These are phyloP conservation scores for Pestalotiopsis sp. DNA, from an alignment of 2,329 filamentous ascomycete genomes.

Conservation along the genomic window DNA sequence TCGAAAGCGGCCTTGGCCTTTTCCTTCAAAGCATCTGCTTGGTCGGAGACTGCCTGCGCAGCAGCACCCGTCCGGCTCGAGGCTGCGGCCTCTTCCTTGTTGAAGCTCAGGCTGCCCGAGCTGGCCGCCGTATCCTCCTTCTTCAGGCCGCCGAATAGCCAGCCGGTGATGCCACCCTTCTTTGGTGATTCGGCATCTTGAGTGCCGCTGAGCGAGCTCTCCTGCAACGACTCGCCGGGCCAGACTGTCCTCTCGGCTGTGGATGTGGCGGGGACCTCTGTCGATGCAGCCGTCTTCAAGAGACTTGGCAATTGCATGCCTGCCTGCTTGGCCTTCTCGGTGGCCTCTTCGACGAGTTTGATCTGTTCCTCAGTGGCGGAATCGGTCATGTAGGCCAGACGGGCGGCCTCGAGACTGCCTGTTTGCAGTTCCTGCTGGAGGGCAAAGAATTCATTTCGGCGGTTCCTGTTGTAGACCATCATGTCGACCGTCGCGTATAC, in stretches of 20 bases:
- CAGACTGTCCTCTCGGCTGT: conserved; percentile 24
- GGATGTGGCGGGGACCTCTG: conserved; percentile 14
- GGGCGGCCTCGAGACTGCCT: conserved; percentile 59
- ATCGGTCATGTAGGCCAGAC: conserved; percentile 62
- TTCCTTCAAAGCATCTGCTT: conserved; percentile 34
- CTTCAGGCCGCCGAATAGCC: conserved; percentile 43
- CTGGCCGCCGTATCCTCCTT: conserved; percentile 33
- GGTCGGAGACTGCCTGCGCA: conserved; percentile 34
- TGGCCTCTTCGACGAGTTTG: conserved; percentile 59
- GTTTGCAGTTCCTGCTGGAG: conserved; percentile 56
- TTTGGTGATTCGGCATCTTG: conserved; percentile 21
- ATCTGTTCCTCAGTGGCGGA: conserved; percentile 59
- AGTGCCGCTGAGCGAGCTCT: conserved; percentile 20
- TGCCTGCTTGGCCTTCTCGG: conserved; percentile 46
- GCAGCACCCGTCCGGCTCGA: conserved; percentile 28
- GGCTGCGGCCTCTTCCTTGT: conserved; percentile 32
- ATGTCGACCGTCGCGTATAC: conserved; percentile 65
- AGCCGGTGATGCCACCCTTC: conserved; percentile 30
- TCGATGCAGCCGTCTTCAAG: conserved; percentile 33
- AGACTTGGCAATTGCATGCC: conserved; percentile 54
- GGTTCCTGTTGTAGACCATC: conserved; percentile 62
- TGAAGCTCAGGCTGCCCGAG: conserved; percentile 24
- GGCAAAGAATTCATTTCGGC: conserved; percentile 60
- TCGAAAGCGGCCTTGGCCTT: conserved; percentile 49
- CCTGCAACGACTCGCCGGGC: conserved; percentile 26